These are phyloP conservation scores for Phytophthora cajani DNA, from an alignment of 352 stramenopile species.

Conservation along the genomic window DNA sequence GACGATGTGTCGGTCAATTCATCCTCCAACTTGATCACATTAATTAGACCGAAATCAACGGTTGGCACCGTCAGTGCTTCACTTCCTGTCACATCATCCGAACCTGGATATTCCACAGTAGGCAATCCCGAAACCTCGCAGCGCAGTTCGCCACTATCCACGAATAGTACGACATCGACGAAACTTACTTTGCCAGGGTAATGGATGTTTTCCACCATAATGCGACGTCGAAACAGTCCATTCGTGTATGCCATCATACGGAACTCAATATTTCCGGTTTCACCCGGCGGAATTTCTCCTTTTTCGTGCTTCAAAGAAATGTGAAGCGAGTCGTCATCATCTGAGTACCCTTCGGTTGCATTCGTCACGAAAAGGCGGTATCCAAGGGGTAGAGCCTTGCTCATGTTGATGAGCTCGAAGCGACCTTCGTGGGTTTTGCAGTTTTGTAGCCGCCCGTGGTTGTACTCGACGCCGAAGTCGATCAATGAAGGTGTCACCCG, in stretches of 20 bases:
- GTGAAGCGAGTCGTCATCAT: constrained; percentile 76
- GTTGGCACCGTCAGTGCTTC: constrained; percentile 19
- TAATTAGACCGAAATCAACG: constrained; percentile 68
- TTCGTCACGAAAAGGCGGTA: constrained; percentile 81
- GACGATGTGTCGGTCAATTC: constrained; percentile 51
- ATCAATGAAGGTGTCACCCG: constrained; percentile 68
- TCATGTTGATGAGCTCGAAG: constrained; percentile 86
- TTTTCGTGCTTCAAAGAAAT: constrained; percentile 77
- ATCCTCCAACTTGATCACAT: constrained; percentile 78
- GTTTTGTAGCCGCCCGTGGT: constrained; percentile 47
- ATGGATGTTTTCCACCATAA: constrained; percentile 86
- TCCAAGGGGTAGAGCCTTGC: constrained; percentile 73
- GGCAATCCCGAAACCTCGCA: constrained; percentile 41
- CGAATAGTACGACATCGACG: constrained; percentile 83
- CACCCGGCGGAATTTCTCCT: constrained; percentile 70
- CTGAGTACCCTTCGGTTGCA: constrained; percentile 72
- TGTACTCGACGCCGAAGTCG: constrained; percentile 84
- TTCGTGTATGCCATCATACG: constrained; percentile 69
- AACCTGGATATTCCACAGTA: background rate
- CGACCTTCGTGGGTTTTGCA: constrained; percentile 64
- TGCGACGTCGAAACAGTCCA: constrained; percentile 79
- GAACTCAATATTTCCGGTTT: constrained; percentile 66
- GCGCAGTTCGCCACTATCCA: constrained; percentile 72
- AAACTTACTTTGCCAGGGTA: constrained; percentile 82
- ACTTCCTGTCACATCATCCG: background rate